Evolutionary conservation across 805 yeast species (phyloP).

Genomic region (Wickerhamiella qilinensis): DNA sequence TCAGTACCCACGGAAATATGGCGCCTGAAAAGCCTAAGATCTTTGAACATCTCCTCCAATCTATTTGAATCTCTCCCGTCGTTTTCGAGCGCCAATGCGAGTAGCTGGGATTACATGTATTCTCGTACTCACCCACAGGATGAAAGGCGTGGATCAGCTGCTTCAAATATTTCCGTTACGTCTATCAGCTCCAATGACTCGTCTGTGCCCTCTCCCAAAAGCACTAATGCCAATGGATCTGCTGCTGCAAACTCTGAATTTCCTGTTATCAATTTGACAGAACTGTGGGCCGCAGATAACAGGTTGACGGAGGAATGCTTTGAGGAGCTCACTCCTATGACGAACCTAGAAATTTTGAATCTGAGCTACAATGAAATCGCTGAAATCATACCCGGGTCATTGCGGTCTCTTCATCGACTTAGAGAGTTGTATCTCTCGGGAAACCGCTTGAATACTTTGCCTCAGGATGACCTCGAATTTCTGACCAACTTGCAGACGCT

Average conservation of each 20-base stretch:
- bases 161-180: not conserved
- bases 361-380: constrained; percentile 69
- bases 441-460: constrained; percentile 58
- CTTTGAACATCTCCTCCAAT: constrained; percentile 17
- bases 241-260: not conserved
- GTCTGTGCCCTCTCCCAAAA: not conserved
- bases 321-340: constrained; percentile 44
- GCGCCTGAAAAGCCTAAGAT: constrained; percentile 27
- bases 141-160: not conserved
- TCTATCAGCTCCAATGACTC: not conserved
- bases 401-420: constrained; percentile 39
- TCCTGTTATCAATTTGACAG: not conserved
- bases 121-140: not conserved
- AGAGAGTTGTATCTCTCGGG: constrained; percentile 67
- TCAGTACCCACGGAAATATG: constrained; percentile 51
- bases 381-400: constrained; percentile 66
- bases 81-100: not conserved
- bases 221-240: not conserved
- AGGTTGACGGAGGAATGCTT: constrained; percentile 64
- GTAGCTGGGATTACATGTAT: not conserved
- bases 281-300: constrained; percentile 63
- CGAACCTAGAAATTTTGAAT: constrained; percentile 46
- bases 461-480: constrained; percentile 68
- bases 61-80: constrained; percentile 9
- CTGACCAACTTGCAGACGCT: constrained; percentile 43